Evolutionary conservation across 768 basidiomycete genomes (phyloP).

Genomic region (Boletus tomentosulus): DNA sequence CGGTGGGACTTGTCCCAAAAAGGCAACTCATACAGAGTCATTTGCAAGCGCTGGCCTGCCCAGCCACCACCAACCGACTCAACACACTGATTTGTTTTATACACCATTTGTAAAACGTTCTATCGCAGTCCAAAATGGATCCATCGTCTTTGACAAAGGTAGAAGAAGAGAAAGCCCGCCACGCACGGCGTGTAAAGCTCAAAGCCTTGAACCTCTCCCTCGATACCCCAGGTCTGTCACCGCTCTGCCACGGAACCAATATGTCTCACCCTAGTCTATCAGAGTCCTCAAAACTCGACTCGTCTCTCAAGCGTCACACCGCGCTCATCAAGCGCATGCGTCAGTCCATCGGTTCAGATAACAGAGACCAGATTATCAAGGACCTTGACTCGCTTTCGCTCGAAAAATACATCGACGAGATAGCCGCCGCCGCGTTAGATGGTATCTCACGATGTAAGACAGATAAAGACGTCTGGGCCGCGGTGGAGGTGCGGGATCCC

Average conservation of each 20-base stretch:
- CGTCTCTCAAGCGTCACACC: conserved; percentile 93
- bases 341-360: conserved; percentile 77
- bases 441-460: conserved; percentile 85
- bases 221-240: conserved; percentile 43
- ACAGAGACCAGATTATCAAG: conserved; percentile 84
- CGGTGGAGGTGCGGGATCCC: conserved; percentile 70
- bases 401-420: conserved; percentile 95
- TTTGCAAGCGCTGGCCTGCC: background rate
- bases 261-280: conserved; percentile 5
- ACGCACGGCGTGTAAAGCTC: conserved; percentile 54
- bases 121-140: conserved; percentile 19
- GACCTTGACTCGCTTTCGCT: conserved; percentile 87
- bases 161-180: conserved; percentile 51
- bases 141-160: conserved; percentile 28
- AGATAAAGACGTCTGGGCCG: conserved; percentile 87
- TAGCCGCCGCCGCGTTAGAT: conserved; percentile 82
- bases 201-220: conserved; percentile 53
- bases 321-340: conserved; percentile 92
- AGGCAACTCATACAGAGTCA: conserved; percentile 8
- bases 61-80: conserved; percentile 11
- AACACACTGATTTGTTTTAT: background rate
- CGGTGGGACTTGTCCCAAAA: conserved; percentile 4
- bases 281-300: conserved; percentile 82
- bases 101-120: background rate
- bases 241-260: background rate